A percentile compares a stretch with the other conserved stretches of the same genome.
Conservation (phyloP, 768 basidiomycete genomes). For the Auricularia sp. region DNA sequence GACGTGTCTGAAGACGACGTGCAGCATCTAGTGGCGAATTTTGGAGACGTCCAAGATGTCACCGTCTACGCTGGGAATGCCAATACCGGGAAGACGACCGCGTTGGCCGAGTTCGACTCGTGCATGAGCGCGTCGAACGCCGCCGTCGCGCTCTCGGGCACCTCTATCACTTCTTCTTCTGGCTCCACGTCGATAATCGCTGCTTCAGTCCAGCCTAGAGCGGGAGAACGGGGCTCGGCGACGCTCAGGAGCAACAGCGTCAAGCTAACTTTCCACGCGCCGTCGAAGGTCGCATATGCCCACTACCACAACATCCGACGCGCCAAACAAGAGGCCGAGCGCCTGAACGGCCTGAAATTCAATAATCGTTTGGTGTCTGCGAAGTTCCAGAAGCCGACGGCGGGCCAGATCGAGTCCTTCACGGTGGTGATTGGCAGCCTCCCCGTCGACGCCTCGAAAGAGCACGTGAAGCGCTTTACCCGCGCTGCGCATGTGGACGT, state of each 20-base stretch:
- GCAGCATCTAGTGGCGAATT: constrained; percentile 29
- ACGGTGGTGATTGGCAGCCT: constrained; percentile 53
- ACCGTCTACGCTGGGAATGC: constrained; percentile 25
- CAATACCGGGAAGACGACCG: constrained; percentile 23
- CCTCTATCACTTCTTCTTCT: constrained; percentile 23
- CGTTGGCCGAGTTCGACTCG: constrained; percentile 38
- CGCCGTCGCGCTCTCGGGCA: constrained; percentile 39
- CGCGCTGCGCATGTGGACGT: constrained; percentile 41
- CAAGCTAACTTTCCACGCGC: constrained; percentile 50
- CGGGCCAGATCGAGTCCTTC: constrained; percentile 44
- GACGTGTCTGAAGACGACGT: constrained; percentile 28
- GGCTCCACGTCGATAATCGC: constrained; percentile 22
- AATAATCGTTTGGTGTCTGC: constrained; percentile 37
- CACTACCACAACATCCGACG: constrained; percentile 45
- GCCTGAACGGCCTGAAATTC: constrained; percentile 28
- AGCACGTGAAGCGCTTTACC: constrained; percentile 27
- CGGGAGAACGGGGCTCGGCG: constrained; percentile 26
- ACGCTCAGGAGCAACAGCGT: constrained; percentile 45
- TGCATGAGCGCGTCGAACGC: constrained; percentile 46
- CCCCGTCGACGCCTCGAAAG: constrained; percentile 32
- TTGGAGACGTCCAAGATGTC: constrained; percentile 38
- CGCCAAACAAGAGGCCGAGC: constrained; percentile 43
- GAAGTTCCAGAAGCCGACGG: constrained; percentile 29
- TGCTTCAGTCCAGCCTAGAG: constrained; percentile 35
- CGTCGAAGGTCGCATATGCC: constrained; percentile 46